Base-by-base conservation (phyloP, 768 basidiomycete genomes). In the Boletus rex-veris region DNA sequence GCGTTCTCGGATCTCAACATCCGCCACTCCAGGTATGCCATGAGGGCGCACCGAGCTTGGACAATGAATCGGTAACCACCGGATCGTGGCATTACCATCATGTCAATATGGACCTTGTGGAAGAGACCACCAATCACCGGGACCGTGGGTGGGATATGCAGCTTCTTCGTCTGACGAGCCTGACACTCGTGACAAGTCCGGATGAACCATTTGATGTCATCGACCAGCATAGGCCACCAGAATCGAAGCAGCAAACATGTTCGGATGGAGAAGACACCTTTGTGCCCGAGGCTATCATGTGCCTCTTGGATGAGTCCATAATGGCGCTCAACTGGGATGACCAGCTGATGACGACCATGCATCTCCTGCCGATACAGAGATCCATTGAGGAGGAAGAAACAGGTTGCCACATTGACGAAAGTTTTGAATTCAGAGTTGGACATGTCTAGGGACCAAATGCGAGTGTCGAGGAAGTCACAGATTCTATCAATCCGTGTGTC, bases 361-460 rank as follows among this genome's bases (percentile, higher is more conserved):
- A 11, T 1, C 19, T 40, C 11, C 2, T 3, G n/a, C 0, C 11
- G 5, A 8, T 28, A 5, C 19, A 19, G 19, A 2, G 19, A 19
- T 19, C 19, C 2, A 2, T 28, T 11, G 15, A 43, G 42, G 0
- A 43, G 0, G 42, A 43, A 28, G 42, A 43, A 43, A 0, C 8
- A 2, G 5, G 26, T 28, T 2, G 24, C 26, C 3, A 26, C 4
- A 16, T 43, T 43, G 16, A 43, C 3, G 4, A 43, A 43, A 4
- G 42, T 16, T 3, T 9, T 15, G 10, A 4, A 43, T 26, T 43
- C 26, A 3, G 26, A 0, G 3, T 43, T 2, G 5, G 26, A 43
- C 7, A 43, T 3, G 21, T 21, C 3, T 1, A 2, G 1, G 1
- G 21, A 3, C 3, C 0, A 3, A 3, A 21, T 21, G 21, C 3